Evolutionary conservation across 495 filamentous ascomycete genomes (phyloP).

Genomic region (Pseudoneurospora amorphoporcata): DNA sequence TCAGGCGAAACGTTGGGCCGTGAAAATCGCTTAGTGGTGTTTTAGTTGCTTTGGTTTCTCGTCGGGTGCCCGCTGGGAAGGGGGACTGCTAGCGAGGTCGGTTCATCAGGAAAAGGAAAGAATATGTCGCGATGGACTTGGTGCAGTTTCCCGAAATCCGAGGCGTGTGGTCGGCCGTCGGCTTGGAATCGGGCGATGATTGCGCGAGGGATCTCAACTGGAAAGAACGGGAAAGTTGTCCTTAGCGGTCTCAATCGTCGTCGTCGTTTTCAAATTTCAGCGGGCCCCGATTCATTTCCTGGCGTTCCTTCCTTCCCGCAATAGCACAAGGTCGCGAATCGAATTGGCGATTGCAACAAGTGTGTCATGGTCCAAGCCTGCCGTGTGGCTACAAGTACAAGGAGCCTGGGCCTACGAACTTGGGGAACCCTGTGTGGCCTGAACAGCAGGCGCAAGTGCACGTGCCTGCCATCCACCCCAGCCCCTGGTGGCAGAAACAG

Average conservation of each 20-base stretch:
- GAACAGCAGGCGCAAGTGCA: background rate
- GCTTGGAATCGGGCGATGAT: background rate
- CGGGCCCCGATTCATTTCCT: background rate
- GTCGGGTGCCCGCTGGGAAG: constrained; percentile 4
- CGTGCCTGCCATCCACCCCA: background rate
- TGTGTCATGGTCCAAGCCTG: background rate
- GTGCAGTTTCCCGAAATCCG: background rate
- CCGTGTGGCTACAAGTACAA: background rate
- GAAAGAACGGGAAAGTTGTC: background rate
- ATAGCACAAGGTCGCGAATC: background rate
- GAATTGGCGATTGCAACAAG: background rate
- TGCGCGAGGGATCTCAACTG: background rate
- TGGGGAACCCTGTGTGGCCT: background rate
- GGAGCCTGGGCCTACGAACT: background rate
- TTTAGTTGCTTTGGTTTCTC: constrained; percentile 2
- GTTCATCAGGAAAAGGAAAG: constrained; percentile 19
- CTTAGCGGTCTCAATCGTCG: background rate
- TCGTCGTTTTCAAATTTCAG: background rate
- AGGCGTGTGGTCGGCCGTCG: background rate
- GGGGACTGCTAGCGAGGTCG: constrained; percentile 11
- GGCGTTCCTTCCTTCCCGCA: background rate
- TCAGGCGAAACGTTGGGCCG: background rate
- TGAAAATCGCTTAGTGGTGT: background rate
- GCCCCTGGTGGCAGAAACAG: background rate
- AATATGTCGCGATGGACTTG: constrained; percentile 5